Base-by-base conservation (phyloP, 495 filamentous ascomycete genomes). In the Thermochaetoides thermophila region DNA sequence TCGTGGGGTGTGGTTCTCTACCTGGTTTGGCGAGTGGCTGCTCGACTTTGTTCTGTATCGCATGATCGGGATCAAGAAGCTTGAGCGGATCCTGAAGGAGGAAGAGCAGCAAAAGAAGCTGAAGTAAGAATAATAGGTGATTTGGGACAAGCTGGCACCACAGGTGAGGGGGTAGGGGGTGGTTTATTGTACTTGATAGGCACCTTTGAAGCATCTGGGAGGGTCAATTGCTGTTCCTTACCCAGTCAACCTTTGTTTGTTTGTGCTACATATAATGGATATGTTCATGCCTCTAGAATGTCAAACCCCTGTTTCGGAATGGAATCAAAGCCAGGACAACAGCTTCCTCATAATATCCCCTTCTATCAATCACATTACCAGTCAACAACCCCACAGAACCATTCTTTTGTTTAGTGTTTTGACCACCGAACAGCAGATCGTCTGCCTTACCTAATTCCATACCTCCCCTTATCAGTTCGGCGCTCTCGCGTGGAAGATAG, bases 21-120 rank as follows among this genome's bases (percentile, higher is more conserved):
- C 44, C 0, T 43, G 33, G 24, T 14, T 64, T 17, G 62, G 62
- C 5, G 62, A 66, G 39, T 63, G 60, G 55, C 7, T 57, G n/a
- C 9, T 59, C 28, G 60, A 66, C 19, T 27, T 44, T 12, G 40
- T 41, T 24, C 35, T 51, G 29, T 65, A 61, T 44, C 42, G 47
- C 8, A 45, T 39, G 38, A 57, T 64, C 17, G 46, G 53, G 31
- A 37, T 64, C 47, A 39, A 41, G 0, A 44, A 53, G 42, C 21
- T 71, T 36, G 44, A 60, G 42, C 43, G 42, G 10, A 29, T 62
- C n/a, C 24, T 64, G 24, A 39, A 35, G 32, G 34, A 51, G 48
- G 50, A 56, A 44, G 38, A 42, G 24, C 29, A 31, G 43, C 35
- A 40, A 44, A 45, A 45, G 45, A 56, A 56, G 48, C 15, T 53